These are phyloP conservation scores for Pisolithus albus DNA, from an alignment of 768 basidiomycete species.

Conservation along the genomic window DNA sequence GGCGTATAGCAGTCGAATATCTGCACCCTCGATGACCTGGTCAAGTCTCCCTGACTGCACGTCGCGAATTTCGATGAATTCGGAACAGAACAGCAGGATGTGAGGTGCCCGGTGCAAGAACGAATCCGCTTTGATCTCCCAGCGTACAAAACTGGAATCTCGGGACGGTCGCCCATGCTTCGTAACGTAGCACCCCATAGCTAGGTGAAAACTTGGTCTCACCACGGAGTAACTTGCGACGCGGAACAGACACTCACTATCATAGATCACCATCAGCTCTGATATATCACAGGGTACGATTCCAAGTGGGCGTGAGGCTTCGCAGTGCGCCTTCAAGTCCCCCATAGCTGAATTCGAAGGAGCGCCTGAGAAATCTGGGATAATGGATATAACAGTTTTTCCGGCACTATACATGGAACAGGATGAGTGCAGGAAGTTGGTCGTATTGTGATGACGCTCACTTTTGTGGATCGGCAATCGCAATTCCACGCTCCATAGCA, in stretches of 20 bases:
- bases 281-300: slow-evolving; percentile 46
- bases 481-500: slow-evolving; percentile 56
- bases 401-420: slow-evolving; percentile 29
- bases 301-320: slow-evolving; percentile 57
- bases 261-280: slow-evolving; percentile 69
- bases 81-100: slow-evolving; percentile 64
- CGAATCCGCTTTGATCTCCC: slow-evolving; percentile 65
- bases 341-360: slow-evolving; percentile 35
- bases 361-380: slow-evolving; percentile 53
- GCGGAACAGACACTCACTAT: slow-evolving; percentile 41
- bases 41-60: slow-evolving; percentile 58
- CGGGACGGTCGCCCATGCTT: slow-evolving; percentile 62
- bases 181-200: slow-evolving; percentile 70
- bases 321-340: slow-evolving; percentile 52
- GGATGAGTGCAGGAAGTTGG: background rate
- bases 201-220: slow-evolving; percentile 28
- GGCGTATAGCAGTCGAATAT: slow-evolving; percentile 54
- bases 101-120: slow-evolving; percentile 57
- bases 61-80: slow-evolving; percentile 71
- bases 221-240: background rate
- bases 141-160: slow-evolving; percentile 58
- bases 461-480: slow-evolving; percentile 64
- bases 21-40: slow-evolving; percentile 74
- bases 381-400: slow-evolving; percentile 36
- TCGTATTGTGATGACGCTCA: slow-evolving; percentile 27